phyloP scores from a whole-genome alignment of 169 alveolate genomes.

The Plasmodium cynomolgi region DNA sequence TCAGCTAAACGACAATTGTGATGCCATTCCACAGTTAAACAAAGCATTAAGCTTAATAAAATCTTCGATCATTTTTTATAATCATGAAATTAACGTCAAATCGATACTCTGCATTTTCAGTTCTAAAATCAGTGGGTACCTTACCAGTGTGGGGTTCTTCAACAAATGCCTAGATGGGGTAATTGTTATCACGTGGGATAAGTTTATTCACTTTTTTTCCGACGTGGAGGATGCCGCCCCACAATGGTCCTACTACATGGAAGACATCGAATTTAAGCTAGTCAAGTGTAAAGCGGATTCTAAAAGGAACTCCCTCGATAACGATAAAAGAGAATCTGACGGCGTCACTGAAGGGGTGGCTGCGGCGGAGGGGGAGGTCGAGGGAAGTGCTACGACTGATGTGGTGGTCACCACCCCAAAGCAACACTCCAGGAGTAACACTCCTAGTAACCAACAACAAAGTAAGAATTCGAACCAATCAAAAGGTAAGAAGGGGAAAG shows the following conservation, averaged over 20 bases:
- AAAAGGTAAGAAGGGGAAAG: background rate
- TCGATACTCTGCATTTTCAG: slow-evolving; percentile 61
- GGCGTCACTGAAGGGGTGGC: background rate
- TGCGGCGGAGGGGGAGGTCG: background rate
- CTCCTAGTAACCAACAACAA: background rate
- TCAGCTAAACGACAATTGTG: slow-evolving; percentile 17
- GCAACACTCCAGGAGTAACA: background rate
- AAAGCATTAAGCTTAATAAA: slow-evolving; percentile 54
- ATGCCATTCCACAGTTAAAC: slow-evolving; percentile 28
- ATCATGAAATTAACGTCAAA: slow-evolving; percentile 22
- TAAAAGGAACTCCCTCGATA: background rate
- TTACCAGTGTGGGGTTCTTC: slow-evolving; percentile 71
- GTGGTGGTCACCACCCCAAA: background rate
- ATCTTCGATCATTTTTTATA: slow-evolving; percentile 34
- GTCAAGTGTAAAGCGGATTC: background rate
- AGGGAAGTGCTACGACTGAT: background rate
- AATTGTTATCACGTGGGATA: slow-evolving; percentile 68
- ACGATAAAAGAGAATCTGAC: background rate
- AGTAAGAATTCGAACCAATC: background rate
- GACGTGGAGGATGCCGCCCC: slow-evolving; percentile 58
- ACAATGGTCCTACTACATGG: slow-evolving; percentile 64
- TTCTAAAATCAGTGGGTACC: slow-evolving; percentile 40
- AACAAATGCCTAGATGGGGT: slow-evolving; percentile 61
- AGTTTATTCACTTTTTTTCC: slow-evolving; percentile 49
- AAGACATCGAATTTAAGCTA: slow-evolving; percentile 57